These are phyloP conservation scores for Gaeumannomyces tritici DNA, from an alignment of 2,329 filamentous ascomycete genomes.

Conservation along the genomic window DNA sequence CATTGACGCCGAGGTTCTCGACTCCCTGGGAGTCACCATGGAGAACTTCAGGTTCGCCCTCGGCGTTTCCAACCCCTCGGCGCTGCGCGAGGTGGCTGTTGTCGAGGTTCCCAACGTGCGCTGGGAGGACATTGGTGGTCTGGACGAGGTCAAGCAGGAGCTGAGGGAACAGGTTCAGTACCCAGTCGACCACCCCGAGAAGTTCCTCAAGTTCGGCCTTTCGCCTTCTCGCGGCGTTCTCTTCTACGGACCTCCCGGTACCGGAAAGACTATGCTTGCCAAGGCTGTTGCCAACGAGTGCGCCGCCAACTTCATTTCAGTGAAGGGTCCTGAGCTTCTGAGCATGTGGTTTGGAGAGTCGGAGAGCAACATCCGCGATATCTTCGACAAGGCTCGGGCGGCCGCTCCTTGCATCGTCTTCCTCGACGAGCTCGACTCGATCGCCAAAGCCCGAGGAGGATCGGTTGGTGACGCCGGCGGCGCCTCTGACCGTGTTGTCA, in stretches of 20 bases:
- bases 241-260: slow-evolving; percentile 99
- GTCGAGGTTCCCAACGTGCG: slow-evolving; percentile 98
- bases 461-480: slow-evolving; percentile 93
- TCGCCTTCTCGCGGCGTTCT: slow-evolving; percentile 96
- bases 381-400: slow-evolving; percentile 98
- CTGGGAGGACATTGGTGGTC: slow-evolving; percentile 99
- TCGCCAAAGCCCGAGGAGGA: slow-evolving; percentile 97
- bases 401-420: slow-evolving; percentile 98
- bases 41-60: slow-evolving; percentile 99
- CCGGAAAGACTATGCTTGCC: slow-evolving; percentile 98
- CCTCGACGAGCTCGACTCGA: slow-evolving; percentile 96
- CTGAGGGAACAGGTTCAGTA: slow-evolving; percentile 99
- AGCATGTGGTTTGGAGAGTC: slow-evolving; percentile 99
- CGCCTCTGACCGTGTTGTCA: slow-evolving; percentile 98
- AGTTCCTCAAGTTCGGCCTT: slow-evolving; percentile 99
- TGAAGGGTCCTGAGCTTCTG: slow-evolving; percentile 95
- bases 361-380: slow-evolving; percentile 98
- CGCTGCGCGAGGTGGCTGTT: slow-evolving; percentile 95
- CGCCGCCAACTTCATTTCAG: slow-evolving; percentile 98
- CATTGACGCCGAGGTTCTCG: slow-evolving; percentile 95
- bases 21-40: slow-evolving; percentile 97
- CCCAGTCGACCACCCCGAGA: slow-evolving; percentile 97
- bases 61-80: slow-evolving; percentile 95
- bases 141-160: slow-evolving; percentile 97
- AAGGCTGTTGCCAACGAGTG: slow-evolving; percentile 99